Base-by-base conservation (phyloP, 2,329 filamentous ascomycete genomes). In the Knufia petricola region DNA sequence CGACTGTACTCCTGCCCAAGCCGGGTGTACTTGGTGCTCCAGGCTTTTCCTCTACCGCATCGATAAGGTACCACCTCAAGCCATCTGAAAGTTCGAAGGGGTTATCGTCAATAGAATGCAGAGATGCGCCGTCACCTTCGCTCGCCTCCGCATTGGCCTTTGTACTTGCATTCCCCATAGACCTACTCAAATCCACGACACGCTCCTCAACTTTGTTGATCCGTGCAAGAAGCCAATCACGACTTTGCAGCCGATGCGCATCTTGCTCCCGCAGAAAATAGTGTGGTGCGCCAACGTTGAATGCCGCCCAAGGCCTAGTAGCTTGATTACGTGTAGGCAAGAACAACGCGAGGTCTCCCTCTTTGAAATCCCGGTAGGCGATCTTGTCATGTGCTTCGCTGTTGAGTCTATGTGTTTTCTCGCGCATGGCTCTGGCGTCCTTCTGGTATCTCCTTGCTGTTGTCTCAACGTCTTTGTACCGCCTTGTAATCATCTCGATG, bases 251-350 rank as follows among this genome's bases (percentile, higher is more conserved):
- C 52, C 87, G 83, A 66, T 98, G 94, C 1, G 76, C 77, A 59
- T 96, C 90, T 63, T 94, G 85, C 65, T 98, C 92, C 30, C 88
- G 85, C 2, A 98, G 75, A 69, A 98, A 98, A 69, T 92, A 96
- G 64, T 98, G 92, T 7, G 92, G 92, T 52, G 90, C 94, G 1
- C 89, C 90, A 26, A 98, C 86, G 60, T 98, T 98, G 75, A 98
- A 98, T 0, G 92, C 92, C 3, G 92, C 92, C 92, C 92, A 98
- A 0, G 92, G 90, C 13, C 90, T 85, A 3, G 88, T 92, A 31
- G 85, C 86, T 66, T 96, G 89, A 63, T 95, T 96, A 30, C 90
- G 78, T 0, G 92, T 98, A 0, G 92, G 92, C 34, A 98, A 70
- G 70, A 98, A 98, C 1, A 98, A 69, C 10, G 90, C 92, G 12